Conservation (phyloP, 768 basidiomycete species). For the Pleurotus salmoneostramineus region DNA sequence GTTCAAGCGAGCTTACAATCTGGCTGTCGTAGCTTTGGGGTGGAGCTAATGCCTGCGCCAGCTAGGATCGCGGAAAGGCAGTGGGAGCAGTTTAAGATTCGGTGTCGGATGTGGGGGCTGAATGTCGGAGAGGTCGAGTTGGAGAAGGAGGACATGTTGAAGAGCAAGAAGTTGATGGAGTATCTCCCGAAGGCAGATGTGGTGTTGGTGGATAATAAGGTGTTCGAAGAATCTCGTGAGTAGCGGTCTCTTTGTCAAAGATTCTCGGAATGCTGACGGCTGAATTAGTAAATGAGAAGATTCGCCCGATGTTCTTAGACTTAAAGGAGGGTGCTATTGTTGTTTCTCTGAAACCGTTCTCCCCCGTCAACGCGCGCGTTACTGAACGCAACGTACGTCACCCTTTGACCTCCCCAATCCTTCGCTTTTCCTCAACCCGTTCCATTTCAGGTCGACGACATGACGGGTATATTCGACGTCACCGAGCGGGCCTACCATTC, state of each 20-base stretch:
- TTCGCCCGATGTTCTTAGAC: slow-evolving; percentile 89
- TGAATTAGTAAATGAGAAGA: slow-evolving; percentile 73
- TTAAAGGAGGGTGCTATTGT: slow-evolving; percentile 91
- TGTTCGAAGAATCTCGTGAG: slow-evolving; percentile 71
- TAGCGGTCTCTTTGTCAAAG: slow-evolving; percentile 13
- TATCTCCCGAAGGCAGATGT: slow-evolving; percentile 84
- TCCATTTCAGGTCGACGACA: slow-evolving; percentile 59
- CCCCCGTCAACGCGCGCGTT: slow-evolving; percentile 65
- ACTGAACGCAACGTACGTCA: slow-evolving; percentile 76
- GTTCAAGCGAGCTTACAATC: slow-evolving; percentile 79
- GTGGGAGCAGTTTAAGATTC: slow-evolving; percentile 64
- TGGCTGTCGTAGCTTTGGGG: slow-evolving; percentile 74
- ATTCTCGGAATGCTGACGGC: slow-evolving; percentile 7
- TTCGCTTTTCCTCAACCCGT: slow-evolving; percentile 4
- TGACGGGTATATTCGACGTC: slow-evolving; percentile 79
- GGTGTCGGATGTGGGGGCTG: slow-evolving; percentile 93
- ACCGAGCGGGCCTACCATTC: slow-evolving; percentile 62
- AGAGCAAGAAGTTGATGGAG: slow-evolving; percentile 59
- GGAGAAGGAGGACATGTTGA: slow-evolving; percentile 84
- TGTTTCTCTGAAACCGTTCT: slow-evolving; percentile 83
- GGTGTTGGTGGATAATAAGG: slow-evolving; percentile 87
- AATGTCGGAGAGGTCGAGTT: slow-evolving; percentile 70
- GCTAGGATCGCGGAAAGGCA: slow-evolving; percentile 78
- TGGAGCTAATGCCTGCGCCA: slow-evolving; percentile 74
- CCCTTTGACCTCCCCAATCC: neutral